Evolutionary conservation across 176 grass and related monocot species (phyloP), one percentile per base, ranked within the genome.

Genomic region (Chloris gayana): DNA sequence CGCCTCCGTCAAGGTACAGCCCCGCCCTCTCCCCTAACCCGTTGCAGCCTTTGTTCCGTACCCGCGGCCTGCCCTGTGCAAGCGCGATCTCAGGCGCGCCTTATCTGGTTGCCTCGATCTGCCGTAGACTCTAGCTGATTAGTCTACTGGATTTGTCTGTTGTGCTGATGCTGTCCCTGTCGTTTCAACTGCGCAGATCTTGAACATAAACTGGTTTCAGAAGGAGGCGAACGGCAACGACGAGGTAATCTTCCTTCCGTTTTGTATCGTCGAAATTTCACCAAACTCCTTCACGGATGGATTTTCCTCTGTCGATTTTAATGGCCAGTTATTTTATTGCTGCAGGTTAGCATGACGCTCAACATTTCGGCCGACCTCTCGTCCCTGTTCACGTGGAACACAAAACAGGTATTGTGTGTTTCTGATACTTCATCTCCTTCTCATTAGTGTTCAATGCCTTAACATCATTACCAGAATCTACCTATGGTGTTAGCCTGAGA

Each of bases 161-260:
- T 65, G 19, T 54, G 68, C 76, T 83, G 26, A 76, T 19, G 25
- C 62, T 66, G 8, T 83, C 37, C 78, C 12, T 34, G 21, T n/a
- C 51, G 14, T 59, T 39, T 69, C 24, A 18, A 25, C 44, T 19
- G 42, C 60, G 68, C 75, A 99, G 96, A 89, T 99, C 83, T 50
- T 95, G 49, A 95, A 99, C 86, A 91, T 93, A 39, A 99, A 99
- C 79, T 99, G 96, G 96, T 99, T 99, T 81, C 96, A 95, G 82
- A 99, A 95, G 70, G 92, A 99, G 88, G 86, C 93, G 38, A 95
- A 93, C 73, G 90, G 88, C 62, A 93, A 99, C 79, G 92, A 99
- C 66, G 96, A 99, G 96, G 96, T 99, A 63, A 86, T 72, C 22
- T 73, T 72, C 31, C 1, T 34, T 1, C 6, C 61, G 61, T n/a